These are phyloP conservation scores for Candida suzukii DNA, from an alignment of 805 yeast species.

Conservation along the genomic window DNA sequence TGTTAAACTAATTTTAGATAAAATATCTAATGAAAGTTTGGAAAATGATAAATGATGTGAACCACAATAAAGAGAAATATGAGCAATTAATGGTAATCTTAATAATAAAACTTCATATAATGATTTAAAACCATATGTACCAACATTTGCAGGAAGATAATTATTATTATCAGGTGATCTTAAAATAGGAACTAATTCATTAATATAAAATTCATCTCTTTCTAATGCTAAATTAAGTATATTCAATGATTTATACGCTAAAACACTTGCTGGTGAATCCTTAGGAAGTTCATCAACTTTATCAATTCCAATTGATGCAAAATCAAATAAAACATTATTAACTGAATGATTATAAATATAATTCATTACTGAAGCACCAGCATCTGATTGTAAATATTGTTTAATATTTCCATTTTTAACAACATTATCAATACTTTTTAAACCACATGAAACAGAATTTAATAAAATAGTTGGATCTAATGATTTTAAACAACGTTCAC, in stretches of 20 bases:
- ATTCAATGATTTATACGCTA: slow-evolving; percentile 34
- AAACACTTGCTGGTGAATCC: slow-evolving; percentile 25
- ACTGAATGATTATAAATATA: slow-evolving; percentile 55
- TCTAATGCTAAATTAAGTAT: slow-evolving; percentile 40
- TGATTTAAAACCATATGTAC: slow-evolving; percentile 54
- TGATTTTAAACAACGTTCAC: slow-evolving; percentile 39
- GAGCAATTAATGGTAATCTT: slow-evolving; percentile 65
- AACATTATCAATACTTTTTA: slow-evolving; percentile 39
- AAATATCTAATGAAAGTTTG: slow-evolving; percentile 41
- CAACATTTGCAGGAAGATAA: slow-evolving; percentile 35
- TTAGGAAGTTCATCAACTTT: slow-evolving; percentile 32
- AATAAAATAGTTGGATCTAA: slow-evolving; percentile 46
- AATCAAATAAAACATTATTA: slow-evolving; percentile 46
- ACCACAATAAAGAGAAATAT: slow-evolving; percentile 70
- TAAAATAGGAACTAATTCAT: slow-evolving; percentile 44
- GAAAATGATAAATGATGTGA: slow-evolving; percentile 45
- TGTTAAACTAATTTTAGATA: slow-evolving; percentile 37
- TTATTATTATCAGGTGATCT: slow-evolving; percentile 32
- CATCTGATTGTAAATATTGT: slow-evolving; percentile 55
- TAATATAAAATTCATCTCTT: slow-evolving; percentile 54
- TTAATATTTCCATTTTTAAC: slow-evolving; percentile 37
- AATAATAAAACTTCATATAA: slow-evolving; percentile 69
- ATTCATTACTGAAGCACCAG: slow-evolving; percentile 59
- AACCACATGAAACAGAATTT: slow-evolving; percentile 40
- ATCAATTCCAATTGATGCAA: slow-evolving; percentile 58